Evolutionary conservation across 768 basidiomycete genomes (phyloP).

Genomic region (Cystobasidium onofrii): DNA sequence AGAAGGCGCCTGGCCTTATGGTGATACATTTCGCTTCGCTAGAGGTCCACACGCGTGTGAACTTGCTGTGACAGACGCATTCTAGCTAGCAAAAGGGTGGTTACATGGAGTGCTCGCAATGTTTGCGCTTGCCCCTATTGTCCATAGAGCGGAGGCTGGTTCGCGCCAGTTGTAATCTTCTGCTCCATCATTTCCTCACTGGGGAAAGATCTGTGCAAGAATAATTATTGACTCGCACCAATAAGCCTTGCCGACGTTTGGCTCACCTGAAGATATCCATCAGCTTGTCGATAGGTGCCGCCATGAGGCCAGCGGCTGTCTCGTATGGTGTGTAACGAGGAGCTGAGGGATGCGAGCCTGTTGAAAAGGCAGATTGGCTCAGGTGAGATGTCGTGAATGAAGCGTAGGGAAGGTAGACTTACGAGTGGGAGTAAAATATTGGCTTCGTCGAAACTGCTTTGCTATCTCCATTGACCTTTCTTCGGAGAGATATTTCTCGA

Average conservation of each 20-base stretch:
- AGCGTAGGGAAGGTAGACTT: neutral
- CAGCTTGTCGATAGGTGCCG: constrained; percentile 16
- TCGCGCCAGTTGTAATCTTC: constrained; percentile 12
- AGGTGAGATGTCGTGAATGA: neutral
- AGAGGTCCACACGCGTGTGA: too few relatives aligned
- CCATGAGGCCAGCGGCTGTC: constrained; percentile 11
- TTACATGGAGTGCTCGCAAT: too few relatives aligned
- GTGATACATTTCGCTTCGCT: too few relatives aligned
- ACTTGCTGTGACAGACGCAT: too few relatives aligned
- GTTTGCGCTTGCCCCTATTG: neutral
- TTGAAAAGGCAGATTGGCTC: neutral
- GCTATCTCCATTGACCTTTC: constrained; percentile 7
- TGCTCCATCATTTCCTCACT: neutral
- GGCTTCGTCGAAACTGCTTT: constrained; percentile 9
- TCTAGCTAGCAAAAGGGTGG: too few relatives aligned
- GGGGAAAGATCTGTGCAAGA: constrained; percentile 10
- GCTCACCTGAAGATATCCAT: constrained; percentile 21
- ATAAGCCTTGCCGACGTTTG: too few relatives aligned
- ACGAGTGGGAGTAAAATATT: constrained; percentile 20
- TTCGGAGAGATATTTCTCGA: constrained; percentile 5
- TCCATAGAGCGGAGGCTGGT: neutral
- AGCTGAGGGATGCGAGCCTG: constrained; percentile 19
- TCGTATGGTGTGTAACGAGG: constrained; percentile 14
- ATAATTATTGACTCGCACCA: neutral
- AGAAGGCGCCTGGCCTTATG: too few relatives aligned